Evolutionary conservation across 305 asterid species (phyloP).

Genomic region (Solanum hybrid): DNA sequence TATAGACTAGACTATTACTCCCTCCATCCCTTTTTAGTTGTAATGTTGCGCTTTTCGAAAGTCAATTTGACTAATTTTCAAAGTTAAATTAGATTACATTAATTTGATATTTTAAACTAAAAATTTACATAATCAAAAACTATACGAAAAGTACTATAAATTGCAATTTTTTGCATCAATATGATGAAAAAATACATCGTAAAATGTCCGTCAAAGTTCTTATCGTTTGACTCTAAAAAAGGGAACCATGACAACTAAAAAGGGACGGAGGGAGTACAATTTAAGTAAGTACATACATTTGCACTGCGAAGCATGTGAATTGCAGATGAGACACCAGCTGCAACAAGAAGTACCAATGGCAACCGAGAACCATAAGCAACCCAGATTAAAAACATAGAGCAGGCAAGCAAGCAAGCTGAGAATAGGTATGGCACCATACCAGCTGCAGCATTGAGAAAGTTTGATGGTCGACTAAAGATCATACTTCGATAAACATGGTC

Average conservation of each 20-base stretch:
- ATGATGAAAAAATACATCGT: no score
- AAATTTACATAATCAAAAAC: not conserved
- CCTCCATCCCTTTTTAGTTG: not conserved
- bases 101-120: not conserved
- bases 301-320: constrained; percentile 64
- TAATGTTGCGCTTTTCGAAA: not conserved
- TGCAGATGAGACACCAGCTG: constrained; percentile 68
- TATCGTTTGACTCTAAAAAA: not conserved
- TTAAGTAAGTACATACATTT: constrained; percentile 43
- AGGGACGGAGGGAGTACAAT: not conserved
- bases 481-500: constrained; percentile 86
- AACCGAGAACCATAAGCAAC: constrained; percentile 39
- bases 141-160: not conserved
- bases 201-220: not conserved
- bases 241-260: not conserved
- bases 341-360: constrained; percentile 52
- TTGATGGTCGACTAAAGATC: constrained; percentile 77
- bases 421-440: constrained; percentile 52
- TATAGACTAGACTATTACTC: constrained; percentile 7
- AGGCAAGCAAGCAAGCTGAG: constrained; percentile 42
- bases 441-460: constrained; percentile 47
- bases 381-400: constrained; percentile 33
- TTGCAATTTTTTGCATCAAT: not conserved
- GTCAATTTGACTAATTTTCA: not conserved
- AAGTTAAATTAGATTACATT: not conserved